Evolutionary conservation across 2,329 filamentous ascomycete genomes (phyloP).

Genomic region (Aureobasidium sp.): DNA sequence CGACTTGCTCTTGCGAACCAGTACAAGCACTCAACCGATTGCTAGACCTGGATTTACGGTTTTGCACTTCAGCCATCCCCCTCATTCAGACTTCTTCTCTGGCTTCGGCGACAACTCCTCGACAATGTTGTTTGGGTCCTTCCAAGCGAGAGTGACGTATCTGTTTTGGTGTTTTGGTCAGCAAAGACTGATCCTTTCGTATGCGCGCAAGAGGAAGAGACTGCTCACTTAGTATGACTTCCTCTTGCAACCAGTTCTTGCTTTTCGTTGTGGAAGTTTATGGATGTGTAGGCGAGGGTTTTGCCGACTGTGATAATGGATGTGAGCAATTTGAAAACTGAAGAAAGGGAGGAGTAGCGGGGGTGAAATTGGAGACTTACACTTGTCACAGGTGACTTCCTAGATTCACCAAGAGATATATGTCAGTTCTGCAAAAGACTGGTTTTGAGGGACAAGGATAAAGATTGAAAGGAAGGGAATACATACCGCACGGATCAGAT

Average conservation of each 20-base stretch:
- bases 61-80: neutral
- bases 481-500: constrained; percentile 45
- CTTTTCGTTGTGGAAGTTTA: constrained; percentile 51
- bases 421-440: neutral
- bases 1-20: neutral
- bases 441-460: neutral
- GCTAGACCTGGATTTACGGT: neutral
- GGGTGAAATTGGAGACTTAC: constrained; percentile 28
- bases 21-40: neutral
- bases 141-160: constrained; percentile 52
- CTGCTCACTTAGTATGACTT: constrained; percentile 55
- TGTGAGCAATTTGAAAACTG: neutral
- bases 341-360: rapidly evolving
- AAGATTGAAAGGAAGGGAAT: neutral
- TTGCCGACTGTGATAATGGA: constrained; percentile 45
- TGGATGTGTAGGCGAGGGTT: constrained; percentile 55
- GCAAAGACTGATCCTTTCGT: neutral
- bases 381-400: constrained; percentile 58
- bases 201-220: too few relatives aligned
- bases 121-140: constrained; percentile 53
- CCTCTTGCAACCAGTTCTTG: constrained; percentile 55
- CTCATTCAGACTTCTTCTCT: constrained; percentile 15
- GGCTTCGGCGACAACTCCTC: constrained; percentile 43
- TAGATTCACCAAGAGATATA: neutral
- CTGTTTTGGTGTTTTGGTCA: constrained; percentile 21